phyloP scores from a whole-genome alignment of 805 yeast genomes.

The Cyberlindnera maritima region DNA sequence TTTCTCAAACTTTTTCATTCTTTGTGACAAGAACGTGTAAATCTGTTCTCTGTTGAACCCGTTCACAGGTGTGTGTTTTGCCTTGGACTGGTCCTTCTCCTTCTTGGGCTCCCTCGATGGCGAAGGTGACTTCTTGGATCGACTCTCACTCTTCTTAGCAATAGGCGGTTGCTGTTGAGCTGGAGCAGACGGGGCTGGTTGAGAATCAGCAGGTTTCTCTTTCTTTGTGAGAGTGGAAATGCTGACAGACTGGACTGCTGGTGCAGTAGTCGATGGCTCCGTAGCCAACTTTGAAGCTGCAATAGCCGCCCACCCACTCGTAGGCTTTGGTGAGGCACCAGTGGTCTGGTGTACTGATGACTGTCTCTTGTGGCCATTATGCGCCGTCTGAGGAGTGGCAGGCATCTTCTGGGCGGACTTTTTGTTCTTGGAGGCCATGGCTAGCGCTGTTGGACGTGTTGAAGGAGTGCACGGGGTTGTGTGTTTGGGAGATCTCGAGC shows the following conservation, averaged over 20 bases:
- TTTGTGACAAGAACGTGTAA: slow-evolving; percentile 3
- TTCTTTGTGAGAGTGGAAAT: not conserved
- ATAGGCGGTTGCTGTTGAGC: not conserved
- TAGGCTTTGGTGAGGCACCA: not conserved
- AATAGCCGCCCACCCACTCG: slow-evolving; percentile 22
- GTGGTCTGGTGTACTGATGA: not conserved
- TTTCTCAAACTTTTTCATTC: slow-evolving; percentile 2
- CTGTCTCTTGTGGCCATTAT: slow-evolving; percentile 2
- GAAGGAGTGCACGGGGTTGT: not conserved
- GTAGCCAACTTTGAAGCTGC: slow-evolving; percentile 11
- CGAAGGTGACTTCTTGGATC: slow-evolving; percentile 12
- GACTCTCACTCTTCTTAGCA: not conserved
- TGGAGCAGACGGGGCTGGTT: too few relatives aligned
- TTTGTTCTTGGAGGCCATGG: slow-evolving; percentile 6
- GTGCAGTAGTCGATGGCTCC: not conserved
- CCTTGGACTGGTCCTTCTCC: not conserved
- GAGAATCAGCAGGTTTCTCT: not conserved
- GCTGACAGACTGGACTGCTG: not conserved
- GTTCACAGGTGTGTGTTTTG: slow-evolving; percentile 3
- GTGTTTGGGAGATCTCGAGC: not conserved
- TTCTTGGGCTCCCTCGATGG: slow-evolving; percentile 1
- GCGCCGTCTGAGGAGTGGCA: not conserved
- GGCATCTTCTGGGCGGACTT: not conserved
- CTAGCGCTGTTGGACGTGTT: not conserved
- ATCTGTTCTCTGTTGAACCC: slow-evolving; percentile 16